Conservation (phyloP, 1,139 yeast genomes). For the Geotrichum phurueaensis region DNA sequence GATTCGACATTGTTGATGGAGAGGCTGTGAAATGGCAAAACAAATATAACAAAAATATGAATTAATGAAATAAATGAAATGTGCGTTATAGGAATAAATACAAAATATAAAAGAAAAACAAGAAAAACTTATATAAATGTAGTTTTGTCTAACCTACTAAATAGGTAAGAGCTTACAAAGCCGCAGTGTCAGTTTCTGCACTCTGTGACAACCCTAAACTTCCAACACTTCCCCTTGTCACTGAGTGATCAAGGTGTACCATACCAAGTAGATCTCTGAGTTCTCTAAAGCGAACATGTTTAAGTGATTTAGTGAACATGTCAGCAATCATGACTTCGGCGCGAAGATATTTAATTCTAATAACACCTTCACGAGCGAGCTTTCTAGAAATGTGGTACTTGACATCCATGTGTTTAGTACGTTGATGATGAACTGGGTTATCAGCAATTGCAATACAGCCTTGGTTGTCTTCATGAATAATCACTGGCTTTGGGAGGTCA, state of each 20-base stretch:
- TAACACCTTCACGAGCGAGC: neutral
- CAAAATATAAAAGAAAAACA: too few relatives aligned
- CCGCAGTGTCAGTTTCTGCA: too few relatives aligned
- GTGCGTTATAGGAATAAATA: too few relatives aligned
- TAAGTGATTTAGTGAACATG: neutral
- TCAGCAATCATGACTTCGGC: neutral
- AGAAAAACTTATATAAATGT: too few relatives aligned
- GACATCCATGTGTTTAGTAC: slow-evolving; percentile 22
- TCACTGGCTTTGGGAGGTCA: neutral
- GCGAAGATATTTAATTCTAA: neutral
- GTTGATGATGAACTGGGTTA: slow-evolving; percentile 18
- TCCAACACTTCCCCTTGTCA: neutral
- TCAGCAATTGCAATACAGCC: slow-evolving; percentile 19
- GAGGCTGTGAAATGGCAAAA: too few relatives aligned
- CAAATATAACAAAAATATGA: too few relatives aligned
- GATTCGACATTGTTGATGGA: too few relatives aligned
- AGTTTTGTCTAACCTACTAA: too few relatives aligned
- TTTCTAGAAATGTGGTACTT: slow-evolving; percentile 18
- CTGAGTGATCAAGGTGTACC: neutral
- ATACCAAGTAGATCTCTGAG: neutral
- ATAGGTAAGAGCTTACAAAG: too few relatives aligned
- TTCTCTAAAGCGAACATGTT: neutral
- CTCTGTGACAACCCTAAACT: neutral
- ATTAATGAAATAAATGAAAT: too few relatives aligned
- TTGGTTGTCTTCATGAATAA: slow-evolving; percentile 21